Percentiles rank a stretch among this genome's conserved stretches.
Conservation (phyloP, 169 alveolate genomes). For the Nephromyces sp. region DNA sequence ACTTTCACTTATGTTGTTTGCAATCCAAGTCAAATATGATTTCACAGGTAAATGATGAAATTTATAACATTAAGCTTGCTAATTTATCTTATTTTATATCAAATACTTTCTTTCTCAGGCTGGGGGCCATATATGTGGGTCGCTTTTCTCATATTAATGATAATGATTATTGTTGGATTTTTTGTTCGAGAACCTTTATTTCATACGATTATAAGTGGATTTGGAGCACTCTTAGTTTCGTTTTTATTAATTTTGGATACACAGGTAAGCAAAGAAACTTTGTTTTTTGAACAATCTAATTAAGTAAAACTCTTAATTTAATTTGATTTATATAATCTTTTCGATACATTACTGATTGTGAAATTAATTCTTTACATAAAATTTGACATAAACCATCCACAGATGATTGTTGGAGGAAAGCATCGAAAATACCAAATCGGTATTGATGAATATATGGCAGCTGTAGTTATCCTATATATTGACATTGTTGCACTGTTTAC, state of each 20-base stretch:
- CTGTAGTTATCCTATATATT: conserved; percentile 66
- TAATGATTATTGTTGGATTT: not conserved
- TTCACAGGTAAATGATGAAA: conserved; percentile 52
- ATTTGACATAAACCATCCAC: conserved; percentile 54
- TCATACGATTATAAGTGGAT: not conserved
- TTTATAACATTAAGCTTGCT: not conserved
- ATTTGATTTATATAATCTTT: too few species aligned
- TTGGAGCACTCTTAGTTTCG: not conserved
- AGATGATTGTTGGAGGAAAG: conserved; percentile 75
- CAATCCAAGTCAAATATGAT: conserved; percentile 61
- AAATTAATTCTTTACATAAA: conserved; percentile 45
- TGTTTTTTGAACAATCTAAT: too few species aligned
- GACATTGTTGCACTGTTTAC: conserved; percentile 70
- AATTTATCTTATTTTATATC: not conserved
- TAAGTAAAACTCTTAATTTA: too few species aligned
- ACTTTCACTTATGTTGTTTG: conserved; percentile 51
- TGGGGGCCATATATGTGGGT: not conserved
- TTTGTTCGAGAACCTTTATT: not conserved
- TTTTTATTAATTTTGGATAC: not conserved
- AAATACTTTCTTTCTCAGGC: not conserved
- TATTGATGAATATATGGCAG: conserved; percentile 76
- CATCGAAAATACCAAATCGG: conserved; percentile 60
- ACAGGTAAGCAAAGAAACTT: too few species aligned
- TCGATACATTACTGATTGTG: too few species aligned
- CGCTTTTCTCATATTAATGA: not conserved